Percentiles rank a stretch among this genome's conserved stretches.
These are phyloP conservation scores for Lactifluus pinguis DNA, from an alignment of 768 basidiomycete genomes.

Conservation along the genomic window DNA sequence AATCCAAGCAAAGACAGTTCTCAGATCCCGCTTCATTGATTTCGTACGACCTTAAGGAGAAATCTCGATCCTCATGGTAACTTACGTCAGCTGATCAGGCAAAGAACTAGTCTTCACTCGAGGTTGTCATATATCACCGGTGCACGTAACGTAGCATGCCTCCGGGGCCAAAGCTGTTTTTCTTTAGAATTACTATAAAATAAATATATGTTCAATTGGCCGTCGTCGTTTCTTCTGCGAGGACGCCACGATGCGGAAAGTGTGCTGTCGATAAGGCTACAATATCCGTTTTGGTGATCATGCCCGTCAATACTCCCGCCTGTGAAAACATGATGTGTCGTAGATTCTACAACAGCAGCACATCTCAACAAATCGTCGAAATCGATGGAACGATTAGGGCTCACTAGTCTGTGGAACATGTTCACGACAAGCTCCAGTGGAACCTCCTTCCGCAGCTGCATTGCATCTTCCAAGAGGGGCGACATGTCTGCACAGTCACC, in stretches of 20 bases:
- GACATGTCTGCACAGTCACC: conserved; percentile 25
- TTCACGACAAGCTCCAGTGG: conserved; percentile 62
- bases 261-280: conserved; percentile 50
- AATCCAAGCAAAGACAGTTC: neutral
- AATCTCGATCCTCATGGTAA: no score
- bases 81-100: neutral
- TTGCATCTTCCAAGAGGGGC: conserved; percentile 34
- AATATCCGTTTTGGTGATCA: conserved; percentile 63
- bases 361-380: conserved; percentile 6
- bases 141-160: neutral
- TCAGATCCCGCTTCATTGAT: neutral
- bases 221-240: conserved; percentile 1
- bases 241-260: conserved; percentile 40
- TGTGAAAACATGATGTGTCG: conserved; percentile 61
- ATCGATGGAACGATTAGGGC: neutral
- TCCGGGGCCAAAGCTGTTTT: neutral
- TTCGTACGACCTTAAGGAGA: no score
- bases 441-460: conserved; percentile 58
- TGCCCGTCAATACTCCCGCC: conserved; percentile 47
- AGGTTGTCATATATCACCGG: no score
- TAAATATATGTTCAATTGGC: neutral
- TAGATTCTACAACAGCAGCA: conserved; percentile 39
- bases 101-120: no score
- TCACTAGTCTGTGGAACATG: conserved; percentile 67
- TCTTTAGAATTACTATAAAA: neutral